A percentile compares a stretch with the other conserved stretches of the same genome.
Conservation (phyloP, 345 rosid species). For the Gossypium thurberi region DNA sequence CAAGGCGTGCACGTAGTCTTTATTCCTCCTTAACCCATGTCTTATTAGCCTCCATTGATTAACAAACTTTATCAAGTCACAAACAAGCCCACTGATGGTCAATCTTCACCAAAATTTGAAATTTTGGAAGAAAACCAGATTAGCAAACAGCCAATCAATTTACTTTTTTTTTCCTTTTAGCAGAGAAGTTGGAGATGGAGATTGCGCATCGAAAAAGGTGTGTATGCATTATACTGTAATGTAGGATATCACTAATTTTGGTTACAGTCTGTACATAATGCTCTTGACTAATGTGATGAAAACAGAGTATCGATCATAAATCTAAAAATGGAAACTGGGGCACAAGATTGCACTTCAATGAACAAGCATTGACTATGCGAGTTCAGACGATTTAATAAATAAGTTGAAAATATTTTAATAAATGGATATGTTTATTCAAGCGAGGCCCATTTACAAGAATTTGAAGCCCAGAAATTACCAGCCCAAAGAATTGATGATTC, state of each 20-base stretch:
- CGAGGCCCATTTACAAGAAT: neutral
- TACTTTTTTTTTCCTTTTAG: neutral
- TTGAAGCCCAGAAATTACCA: neutral
- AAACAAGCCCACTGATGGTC: neutral
- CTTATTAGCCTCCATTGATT: slow-evolving; percentile 80
- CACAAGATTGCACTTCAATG: neutral
- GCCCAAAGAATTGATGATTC: neutral
- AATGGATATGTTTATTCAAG: too few species aligned
- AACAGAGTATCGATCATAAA: neutral
- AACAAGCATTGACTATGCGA: neutral
- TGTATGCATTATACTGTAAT: neutral
- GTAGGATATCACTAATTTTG: neutral
- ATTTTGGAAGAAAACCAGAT: slow-evolving; percentile 12
- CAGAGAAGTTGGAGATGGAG: neutral
- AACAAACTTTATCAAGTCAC: slow-evolving; percentile 13
- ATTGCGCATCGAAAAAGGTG: slow-evolving; percentile 8
- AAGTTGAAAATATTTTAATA: too few species aligned
- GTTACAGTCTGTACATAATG: neutral
- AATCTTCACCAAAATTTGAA: neutral
- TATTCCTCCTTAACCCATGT: slow-evolving; percentile 80
- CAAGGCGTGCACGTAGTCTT: slow-evolving; percentile 75
- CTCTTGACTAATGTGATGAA: too few species aligned
- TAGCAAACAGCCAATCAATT: neutral
- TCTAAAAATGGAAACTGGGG: neutral
- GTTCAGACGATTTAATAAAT: too few species aligned